Evolutionary conservation across 768 basidiomycete species (phyloP).

Genomic region (Boletus eberwhitei): DNA sequence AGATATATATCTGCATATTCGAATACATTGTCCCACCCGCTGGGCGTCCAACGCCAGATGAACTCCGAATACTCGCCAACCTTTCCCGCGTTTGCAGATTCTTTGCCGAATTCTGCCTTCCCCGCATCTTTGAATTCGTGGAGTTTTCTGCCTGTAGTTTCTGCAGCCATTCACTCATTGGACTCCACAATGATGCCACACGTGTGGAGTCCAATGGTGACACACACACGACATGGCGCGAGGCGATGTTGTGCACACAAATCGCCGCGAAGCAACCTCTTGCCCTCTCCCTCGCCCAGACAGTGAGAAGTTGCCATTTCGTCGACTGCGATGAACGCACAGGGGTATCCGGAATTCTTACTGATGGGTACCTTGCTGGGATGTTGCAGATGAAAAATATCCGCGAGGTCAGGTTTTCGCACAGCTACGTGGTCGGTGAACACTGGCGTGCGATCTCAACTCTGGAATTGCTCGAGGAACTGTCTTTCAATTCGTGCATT

Average conservation of each 20-base stretch:
- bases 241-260: constrained; percentile 23
- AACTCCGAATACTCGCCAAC: constrained; percentile 9
- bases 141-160: constrained; percentile 17
- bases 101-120: constrained; percentile 38
- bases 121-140: constrained; percentile 39
- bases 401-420: constrained; percentile 7
- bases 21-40: constrained; percentile 27
- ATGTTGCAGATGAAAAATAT: constrained; percentile 19
- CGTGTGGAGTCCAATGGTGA: too few relatives aligned
- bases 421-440: constrained; percentile 3
- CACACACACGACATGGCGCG: too few relatives aligned
- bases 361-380: too few relatives aligned
- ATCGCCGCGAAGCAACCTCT: constrained; percentile 26
- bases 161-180: too few relatives aligned
- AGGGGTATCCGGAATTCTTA: too few relatives aligned
- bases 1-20: constrained; percentile 44
- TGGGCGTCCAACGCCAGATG: constrained; percentile 9
- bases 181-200: too few relatives aligned
- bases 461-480: constrained; percentile 14
- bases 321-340: too few relatives aligned
- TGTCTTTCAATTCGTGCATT: constrained; percentile 4
- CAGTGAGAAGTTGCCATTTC: constrained; percentile 28
- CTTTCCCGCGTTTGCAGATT: constrained; percentile 43
- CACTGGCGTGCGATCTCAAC: constrained; percentile 18
- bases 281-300: constrained; percentile 28